Conservation (phyloP, 208 protist genomes). For the Naegleria lovaniensis region DNA sequence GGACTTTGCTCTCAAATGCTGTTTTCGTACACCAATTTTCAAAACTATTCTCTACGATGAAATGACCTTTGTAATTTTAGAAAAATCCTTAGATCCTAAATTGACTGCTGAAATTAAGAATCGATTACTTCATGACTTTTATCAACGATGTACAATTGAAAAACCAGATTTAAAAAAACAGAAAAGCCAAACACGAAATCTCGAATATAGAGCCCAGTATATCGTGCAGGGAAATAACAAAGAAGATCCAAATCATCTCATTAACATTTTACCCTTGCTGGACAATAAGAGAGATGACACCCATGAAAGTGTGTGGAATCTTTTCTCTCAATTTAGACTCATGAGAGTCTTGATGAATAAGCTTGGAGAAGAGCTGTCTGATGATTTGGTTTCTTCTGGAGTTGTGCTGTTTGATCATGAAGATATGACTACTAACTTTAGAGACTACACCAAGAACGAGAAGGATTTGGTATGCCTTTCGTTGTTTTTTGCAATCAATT, state of each 20-base stretch:
- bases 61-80: background rate
- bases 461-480: background rate
- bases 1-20: background rate
- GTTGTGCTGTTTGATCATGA: background rate
- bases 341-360: background rate
- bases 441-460: background rate
- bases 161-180: background rate
- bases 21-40: background rate
- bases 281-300: background rate
- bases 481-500: constrained; percentile 16
- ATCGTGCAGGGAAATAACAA: background rate
- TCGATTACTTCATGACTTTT: background rate
- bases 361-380: background rate
- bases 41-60: background rate
- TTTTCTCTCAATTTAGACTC: background rate
- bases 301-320: background rate
- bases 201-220: background rate
- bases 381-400: background rate
- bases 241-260: background rate
- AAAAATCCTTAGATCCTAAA: background rate
- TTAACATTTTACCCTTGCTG: background rate
- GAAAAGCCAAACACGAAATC: background rate
- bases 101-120: background rate
- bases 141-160: background rate
- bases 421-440: background rate